Percentiles rank a stretch among this genome's conserved stretches.
Conservation (phyloP, 2,329 filamentous ascomycete genomes). For the Colletotrichum higginsianum region DNA sequence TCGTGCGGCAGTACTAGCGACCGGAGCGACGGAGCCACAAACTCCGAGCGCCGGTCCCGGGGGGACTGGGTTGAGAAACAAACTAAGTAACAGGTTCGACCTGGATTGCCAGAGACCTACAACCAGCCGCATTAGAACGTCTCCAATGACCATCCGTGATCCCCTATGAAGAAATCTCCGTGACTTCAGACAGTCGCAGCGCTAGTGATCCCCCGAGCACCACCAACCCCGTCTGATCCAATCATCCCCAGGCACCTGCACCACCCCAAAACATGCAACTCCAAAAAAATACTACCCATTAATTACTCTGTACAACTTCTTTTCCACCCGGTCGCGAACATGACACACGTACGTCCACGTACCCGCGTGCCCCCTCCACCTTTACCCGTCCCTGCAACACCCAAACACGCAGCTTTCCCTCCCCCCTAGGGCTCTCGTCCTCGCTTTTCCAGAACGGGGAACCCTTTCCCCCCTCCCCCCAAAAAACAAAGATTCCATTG, state of each 20-base stretch:
- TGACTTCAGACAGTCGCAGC: not conserved
- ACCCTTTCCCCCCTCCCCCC: too few species aligned
- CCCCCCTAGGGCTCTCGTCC: not conserved
- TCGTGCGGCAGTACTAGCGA: not conserved
- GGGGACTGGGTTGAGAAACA: not conserved
- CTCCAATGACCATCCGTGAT: not conserved
- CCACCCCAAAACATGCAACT: conserved; percentile 6
- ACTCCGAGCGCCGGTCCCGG: not conserved
- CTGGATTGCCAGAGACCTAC: not conserved
- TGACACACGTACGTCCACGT: not conserved
- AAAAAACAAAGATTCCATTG: too few species aligned
- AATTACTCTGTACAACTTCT: not conserved
- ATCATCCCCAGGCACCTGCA: conserved; percentile 11
- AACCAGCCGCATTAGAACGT: conserved; percentile 8
- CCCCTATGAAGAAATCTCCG: not conserved
- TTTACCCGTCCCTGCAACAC: conserved; percentile 10
- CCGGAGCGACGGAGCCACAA: not conserved
- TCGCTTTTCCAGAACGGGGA: not conserved
- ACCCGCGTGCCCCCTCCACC: not conserved
- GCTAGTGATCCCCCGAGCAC: not conserved
- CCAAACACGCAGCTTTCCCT: conserved; percentile 15
- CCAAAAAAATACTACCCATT: not conserved
- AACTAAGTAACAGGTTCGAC: not conserved
- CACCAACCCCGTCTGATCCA: not conserved
- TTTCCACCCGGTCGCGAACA: not conserved